Conservation (phyloP, 2,329 filamentous ascomycete species). For the Sordariomycetes sp. region DNA sequence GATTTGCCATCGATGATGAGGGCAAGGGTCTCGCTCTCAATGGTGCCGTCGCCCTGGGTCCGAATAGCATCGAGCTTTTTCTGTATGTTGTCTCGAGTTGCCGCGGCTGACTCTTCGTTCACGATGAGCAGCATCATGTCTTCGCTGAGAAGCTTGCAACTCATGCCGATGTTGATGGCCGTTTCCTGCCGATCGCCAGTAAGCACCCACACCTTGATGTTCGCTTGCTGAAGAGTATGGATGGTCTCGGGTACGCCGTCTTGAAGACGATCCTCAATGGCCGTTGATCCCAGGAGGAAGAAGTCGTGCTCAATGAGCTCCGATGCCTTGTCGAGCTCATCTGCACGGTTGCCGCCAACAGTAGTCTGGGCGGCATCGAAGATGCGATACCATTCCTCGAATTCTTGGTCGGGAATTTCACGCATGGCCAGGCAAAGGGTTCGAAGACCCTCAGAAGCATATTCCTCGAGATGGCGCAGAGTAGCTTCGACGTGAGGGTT, state of each 20-base stretch:
- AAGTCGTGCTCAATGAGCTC: slow-evolving; percentile 93
- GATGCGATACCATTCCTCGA: slow-evolving; percentile 74
- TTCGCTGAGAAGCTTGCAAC: slow-evolving; percentile 94
- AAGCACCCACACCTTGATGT: slow-evolving; percentile 97
- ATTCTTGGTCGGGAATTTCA: slow-evolving; percentile 85
- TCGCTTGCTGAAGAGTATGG: slow-evolving; percentile 89
- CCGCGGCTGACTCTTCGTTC: slow-evolving; percentile 75
- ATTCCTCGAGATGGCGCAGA: slow-evolving; percentile 92
- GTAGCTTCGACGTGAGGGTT: slow-evolving; percentile 87
- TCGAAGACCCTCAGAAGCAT: slow-evolving; percentile 89
- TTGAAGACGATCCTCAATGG: slow-evolving; percentile 93
- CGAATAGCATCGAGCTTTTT: slow-evolving; percentile 91
- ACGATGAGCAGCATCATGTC: slow-evolving; percentile 97
- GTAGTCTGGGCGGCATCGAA: slow-evolving; percentile 86
- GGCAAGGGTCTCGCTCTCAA: slow-evolving; percentile 79
- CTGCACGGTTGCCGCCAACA: slow-evolving; percentile 81
- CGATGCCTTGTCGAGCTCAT: slow-evolving; percentile 93
- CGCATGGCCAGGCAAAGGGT: slow-evolving; percentile 93
- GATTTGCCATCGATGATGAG: slow-evolving; percentile 95
- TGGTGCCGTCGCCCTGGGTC: slow-evolving; percentile 66
- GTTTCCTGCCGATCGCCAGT: slow-evolving; percentile 97
- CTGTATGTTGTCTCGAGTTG: slow-evolving; percentile 77
- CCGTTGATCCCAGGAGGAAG: slow-evolving; percentile 84
- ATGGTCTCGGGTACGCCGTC: slow-evolving; percentile 98
- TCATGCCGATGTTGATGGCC: slow-evolving; percentile 99